A percentile compares a stretch with the other conserved stretches of the same genome.
These are phyloP conservation scores for Termitomyces sp. DNA, from an alignment of 768 basidiomycete species.

Conservation along the genomic window DNA sequence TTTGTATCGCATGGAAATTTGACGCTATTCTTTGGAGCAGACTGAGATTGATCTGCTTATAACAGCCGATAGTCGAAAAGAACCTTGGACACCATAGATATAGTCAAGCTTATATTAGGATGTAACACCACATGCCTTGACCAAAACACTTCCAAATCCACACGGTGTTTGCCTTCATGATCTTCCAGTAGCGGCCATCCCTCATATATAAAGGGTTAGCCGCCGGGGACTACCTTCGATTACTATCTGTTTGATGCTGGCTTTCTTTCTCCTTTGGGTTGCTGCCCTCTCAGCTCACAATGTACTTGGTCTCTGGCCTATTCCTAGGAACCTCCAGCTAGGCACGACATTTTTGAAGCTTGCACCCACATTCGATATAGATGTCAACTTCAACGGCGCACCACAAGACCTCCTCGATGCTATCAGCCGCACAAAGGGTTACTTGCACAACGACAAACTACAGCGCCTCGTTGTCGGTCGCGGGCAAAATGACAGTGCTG, in stretches of 20 bases:
- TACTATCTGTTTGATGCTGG: conserved; percentile 1
- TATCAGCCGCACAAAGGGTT: conserved; percentile 41
- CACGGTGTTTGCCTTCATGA: not conserved
- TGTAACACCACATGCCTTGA: not conserved
- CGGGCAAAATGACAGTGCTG: conserved; percentile 41
- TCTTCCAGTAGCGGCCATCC: too few relatives aligned
- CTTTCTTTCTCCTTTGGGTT: not conserved
- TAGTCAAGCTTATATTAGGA: too few relatives aligned
- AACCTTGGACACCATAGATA: too few relatives aligned
- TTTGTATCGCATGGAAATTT: not conserved
- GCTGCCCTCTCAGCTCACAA: conserved; percentile 1
- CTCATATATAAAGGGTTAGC: not conserved
- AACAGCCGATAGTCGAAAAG: too few relatives aligned
- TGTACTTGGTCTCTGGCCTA: conserved; percentile 40
- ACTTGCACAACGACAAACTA: conserved; percentile 51
- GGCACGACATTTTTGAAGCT: conserved; percentile 44
- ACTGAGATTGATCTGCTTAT: too few relatives aligned
- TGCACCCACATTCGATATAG: conserved; percentile 47
- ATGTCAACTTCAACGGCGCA: conserved; percentile 33
- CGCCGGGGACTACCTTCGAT: not conserved
- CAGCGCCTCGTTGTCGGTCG: conserved; percentile 58
- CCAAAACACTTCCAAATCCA: not conserved
- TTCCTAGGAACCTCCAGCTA: conserved; percentile 42
- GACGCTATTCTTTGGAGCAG: too few relatives aligned
- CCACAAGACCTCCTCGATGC: conserved; percentile 61